A percentile compares a stretch with the other conserved stretches of the same genome.
These are phyloP conservation scores for Claviceps capensis DNA, from an alignment of 2,329 filamentous ascomycete genomes.

Conservation along the genomic window DNA sequence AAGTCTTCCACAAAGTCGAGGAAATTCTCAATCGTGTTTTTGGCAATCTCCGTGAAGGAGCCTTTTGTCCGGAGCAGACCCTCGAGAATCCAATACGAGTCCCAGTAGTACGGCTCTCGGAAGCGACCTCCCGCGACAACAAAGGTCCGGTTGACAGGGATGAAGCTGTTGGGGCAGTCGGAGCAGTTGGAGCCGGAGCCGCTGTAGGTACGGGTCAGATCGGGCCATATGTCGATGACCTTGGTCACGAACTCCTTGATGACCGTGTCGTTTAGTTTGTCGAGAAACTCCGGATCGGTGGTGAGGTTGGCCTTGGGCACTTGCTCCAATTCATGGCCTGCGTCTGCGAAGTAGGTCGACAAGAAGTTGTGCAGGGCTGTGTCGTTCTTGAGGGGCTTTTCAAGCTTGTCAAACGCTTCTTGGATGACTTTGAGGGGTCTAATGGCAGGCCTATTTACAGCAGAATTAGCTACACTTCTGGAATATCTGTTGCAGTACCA, in stretches of 20 bases:
- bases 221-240: constrained; percentile 57
- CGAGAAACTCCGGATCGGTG: constrained; percentile 44
- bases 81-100: constrained; percentile 55
- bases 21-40: constrained; percentile 58
- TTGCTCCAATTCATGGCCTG: constrained; percentile 46
- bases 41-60: constrained; percentile 46
- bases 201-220: constrained; percentile 47
- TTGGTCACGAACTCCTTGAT: constrained; percentile 47
- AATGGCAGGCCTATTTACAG: constrained; percentile 38
- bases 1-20: constrained; percentile 50
- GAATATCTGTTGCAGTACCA: neutral
- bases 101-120: constrained; percentile 59
- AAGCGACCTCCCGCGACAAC: constrained; percentile 61
- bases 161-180: constrained; percentile 49
- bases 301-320: constrained; percentile 36
- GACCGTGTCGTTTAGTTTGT: constrained; percentile 41
- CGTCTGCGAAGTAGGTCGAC: constrained; percentile 46
- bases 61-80: constrained; percentile 52
- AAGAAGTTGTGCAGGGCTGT: constrained; percentile 48
- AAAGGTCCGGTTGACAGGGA: constrained; percentile 53
- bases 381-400: constrained; percentile 49
- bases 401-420: constrained; percentile 43
- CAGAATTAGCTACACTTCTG: neutral
- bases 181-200: constrained; percentile 38
- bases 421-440: constrained; percentile 46